Evolutionary conservation across 768 basidiomycete species (phyloP).

Genomic region (Boletus subcaerulescens): DNA sequence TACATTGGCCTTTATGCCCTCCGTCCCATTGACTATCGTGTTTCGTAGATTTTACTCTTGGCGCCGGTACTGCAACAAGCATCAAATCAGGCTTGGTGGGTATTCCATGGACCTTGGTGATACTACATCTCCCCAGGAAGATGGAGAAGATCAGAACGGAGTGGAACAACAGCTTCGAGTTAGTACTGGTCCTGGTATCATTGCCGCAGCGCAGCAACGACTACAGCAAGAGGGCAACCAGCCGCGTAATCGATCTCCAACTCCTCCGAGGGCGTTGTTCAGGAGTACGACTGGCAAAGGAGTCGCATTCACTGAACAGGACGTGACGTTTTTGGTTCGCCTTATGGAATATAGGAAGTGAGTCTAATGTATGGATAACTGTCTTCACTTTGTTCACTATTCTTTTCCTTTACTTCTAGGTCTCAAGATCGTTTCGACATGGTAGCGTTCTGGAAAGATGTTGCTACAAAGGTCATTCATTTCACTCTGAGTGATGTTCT

Average conservation of each 20-base stretch:
- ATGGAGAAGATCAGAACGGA: constrained; percentile 43
- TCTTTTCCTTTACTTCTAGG: constrained; percentile 28
- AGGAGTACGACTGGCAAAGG: constrained; percentile 89
- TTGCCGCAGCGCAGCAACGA: constrained; percentile 43
- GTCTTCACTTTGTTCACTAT: constrained; percentile 1
- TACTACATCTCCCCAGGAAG: constrained; percentile 42
- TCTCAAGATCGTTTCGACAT: constrained; percentile 64
- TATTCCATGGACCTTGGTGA: constrained; percentile 72
- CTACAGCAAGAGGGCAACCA: constrained; percentile 35
- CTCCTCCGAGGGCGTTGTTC: constrained; percentile 74
- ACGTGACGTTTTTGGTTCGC: constrained; percentile 70
- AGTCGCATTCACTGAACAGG: constrained; percentile 84
- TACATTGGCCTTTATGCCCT: neutral
- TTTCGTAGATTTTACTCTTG: constrained; percentile 76
- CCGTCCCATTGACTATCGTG: neutral
- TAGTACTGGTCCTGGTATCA: constrained; percentile 42
- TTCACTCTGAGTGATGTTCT: neutral
- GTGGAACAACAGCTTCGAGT: constrained; percentile 38
- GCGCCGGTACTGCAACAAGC: constrained; percentile 90
- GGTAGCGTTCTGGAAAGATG: constrained; percentile 79
- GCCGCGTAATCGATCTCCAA: constrained; percentile 68
- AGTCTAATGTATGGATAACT: constrained; percentile 20
- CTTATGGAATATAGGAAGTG: constrained; percentile 79
- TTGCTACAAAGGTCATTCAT: constrained; percentile 56
- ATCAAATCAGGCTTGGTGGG: constrained; percentile 85